Evolutionary conservation across 441 rosid genomes (phyloP).

Genomic region (Pelargonium cotyledonis): DNA sequence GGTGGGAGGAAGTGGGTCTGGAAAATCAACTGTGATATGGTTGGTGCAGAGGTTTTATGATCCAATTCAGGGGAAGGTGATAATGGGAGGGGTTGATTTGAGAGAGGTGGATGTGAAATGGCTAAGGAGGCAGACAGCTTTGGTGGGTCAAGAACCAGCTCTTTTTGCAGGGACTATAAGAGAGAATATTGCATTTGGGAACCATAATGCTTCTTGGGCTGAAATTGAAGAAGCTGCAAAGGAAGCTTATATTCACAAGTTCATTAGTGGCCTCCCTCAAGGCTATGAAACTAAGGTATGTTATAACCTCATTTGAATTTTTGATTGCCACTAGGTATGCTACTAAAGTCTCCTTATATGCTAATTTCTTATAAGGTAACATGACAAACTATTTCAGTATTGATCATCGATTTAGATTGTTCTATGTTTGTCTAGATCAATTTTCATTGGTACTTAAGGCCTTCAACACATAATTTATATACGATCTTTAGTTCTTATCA

Average conservation of each 20-base stretch:
- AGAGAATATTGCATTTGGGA: slow-evolving; percentile 59
- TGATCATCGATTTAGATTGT: too few species aligned
- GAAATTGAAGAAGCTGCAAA: slow-evolving; percentile 68
- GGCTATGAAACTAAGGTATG: slow-evolving; percentile 60
- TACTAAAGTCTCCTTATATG: too few species aligned
- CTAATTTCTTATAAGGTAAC: too few species aligned
- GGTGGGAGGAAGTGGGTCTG: slow-evolving; percentile 51
- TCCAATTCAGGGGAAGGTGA: slow-evolving; percentile 48
- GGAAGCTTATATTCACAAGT: slow-evolving; percentile 63
- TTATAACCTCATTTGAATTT: background rate
- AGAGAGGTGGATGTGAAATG: slow-evolving; percentile 48
- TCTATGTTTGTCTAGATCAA: too few species aligned
- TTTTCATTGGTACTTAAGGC: too few species aligned
- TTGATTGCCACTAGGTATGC: too few species aligned
- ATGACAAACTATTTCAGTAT: too few species aligned
- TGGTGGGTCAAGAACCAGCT: slow-evolving; percentile 72
- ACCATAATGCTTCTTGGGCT: slow-evolving; percentile 53
- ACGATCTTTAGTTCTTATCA: too few species aligned
- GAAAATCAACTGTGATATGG: slow-evolving; percentile 62
- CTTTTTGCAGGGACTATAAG: slow-evolving; percentile 48
- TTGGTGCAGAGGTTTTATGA: slow-evolving; percentile 59
- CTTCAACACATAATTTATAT: too few species aligned
- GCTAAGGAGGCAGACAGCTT: slow-evolving; percentile 48
- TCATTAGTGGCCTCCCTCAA: slow-evolving; percentile 57
- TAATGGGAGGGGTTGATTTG: slow-evolving; percentile 50